Conservation (phyloP, 2,329 filamentous ascomycete species). For the Magnaporthales sp. region DNA sequence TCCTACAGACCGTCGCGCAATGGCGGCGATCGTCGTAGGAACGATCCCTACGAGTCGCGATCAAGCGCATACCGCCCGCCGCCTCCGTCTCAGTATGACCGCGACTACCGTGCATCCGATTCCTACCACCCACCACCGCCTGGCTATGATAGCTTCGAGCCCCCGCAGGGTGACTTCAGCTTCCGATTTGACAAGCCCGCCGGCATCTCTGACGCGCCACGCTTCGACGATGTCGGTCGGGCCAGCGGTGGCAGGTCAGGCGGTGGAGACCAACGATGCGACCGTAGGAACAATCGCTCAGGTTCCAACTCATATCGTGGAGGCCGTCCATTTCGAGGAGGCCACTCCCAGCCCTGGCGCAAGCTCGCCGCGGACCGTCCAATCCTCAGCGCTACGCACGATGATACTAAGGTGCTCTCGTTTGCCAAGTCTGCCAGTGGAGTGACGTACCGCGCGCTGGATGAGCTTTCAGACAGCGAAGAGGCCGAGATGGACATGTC, state of each 20-base stretch:
- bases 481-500: conserved; percentile 59
- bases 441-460: conserved; percentile 44
- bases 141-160: conserved; percentile 10
- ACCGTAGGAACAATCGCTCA: conserved; percentile 4
- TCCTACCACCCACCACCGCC: conserved; percentile 5
- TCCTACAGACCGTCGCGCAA: neutral
- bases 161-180: conserved; percentile 43
- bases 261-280: conserved; percentile 4
- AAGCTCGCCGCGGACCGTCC: conserved; percentile 27
- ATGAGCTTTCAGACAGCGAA: conserved; percentile 53
- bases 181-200: conserved; percentile 45
- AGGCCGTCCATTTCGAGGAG: neutral
- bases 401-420: conserved; percentile 25
- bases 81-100: neutral
- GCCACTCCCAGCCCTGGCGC: conserved; percentile 3
- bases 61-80: neutral
- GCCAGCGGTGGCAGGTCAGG: neutral
- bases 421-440: conserved; percentile 35
- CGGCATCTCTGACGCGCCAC: conserved; percentile 30
- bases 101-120: neutral
- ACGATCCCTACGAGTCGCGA: neutral
- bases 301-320: too few species aligned
- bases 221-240: conserved; percentile 3
- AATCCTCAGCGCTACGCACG: conserved; percentile 34
- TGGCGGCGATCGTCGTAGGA: neutral